Evolutionary conservation across 495 filamentous ascomycete genomes (phyloP), one percentile per base, ranked within the genome.

Genomic region (Talaromyces borbonicus): DNA sequence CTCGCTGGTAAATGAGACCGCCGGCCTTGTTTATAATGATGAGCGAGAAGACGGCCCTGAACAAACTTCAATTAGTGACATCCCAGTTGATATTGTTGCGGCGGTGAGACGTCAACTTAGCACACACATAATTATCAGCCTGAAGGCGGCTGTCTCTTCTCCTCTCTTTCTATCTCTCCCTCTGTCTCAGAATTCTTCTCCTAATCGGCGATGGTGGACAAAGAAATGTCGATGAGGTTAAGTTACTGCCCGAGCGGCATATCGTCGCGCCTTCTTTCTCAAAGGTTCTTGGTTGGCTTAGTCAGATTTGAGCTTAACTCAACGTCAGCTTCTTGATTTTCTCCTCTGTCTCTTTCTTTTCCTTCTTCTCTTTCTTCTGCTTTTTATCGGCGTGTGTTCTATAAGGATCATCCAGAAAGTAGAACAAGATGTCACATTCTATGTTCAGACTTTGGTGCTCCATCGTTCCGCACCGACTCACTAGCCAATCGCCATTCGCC

Each of bases 21-120:
- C 92, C 92, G 40, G 92, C 89, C 72, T 97, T 97, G 72, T 95
- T 96, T 69, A 98, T 95, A 54, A 98, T 85, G 52, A 97, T 85
- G 47, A 98, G 80, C 42, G 87, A 81, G 67, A 90, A 88, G 57
- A 98, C 83, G 46, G 87, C 83, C 92, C 90, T 95, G 8, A 12
- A 8, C 6, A 33, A 12, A 16, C 3, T n/a, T 33, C n/a, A 5
- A 6, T 36, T 36, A 36, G 32, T n/a, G n/a, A n/a, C n/a, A n/a
- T n/a, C n/a, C 12, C 6, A 18, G 11, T 36, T 36, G 32, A 7
- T 36, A 4, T 16, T 36, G 14, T 18, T 18, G 5, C n/a, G n/a
- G n/a, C 1, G 19, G 31, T 35, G 14, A 15, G 5, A 36, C 32
- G 32, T 36, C n/a, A n/a, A n/a, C n/a, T n/a, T n/a, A n/a, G n/a